These are phyloP conservation scores for Camelina hispida DNA, from an alignment of 345 rosid species.

Conservation along the genomic window DNA sequence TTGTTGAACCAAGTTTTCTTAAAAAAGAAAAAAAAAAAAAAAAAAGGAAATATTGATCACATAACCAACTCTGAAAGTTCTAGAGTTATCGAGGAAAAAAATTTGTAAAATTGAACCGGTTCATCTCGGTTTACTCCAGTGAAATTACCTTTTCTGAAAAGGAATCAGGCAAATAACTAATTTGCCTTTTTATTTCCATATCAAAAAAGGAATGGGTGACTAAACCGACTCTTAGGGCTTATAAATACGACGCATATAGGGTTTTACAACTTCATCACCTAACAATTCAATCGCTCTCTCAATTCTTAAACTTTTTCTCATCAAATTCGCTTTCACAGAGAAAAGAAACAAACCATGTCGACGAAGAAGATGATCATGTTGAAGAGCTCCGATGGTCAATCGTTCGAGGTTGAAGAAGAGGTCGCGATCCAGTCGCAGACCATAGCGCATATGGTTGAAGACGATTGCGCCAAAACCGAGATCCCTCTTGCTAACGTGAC, in stretches of 20 bases:
- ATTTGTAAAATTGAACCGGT: not conserved
- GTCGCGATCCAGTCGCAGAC: not conserved
- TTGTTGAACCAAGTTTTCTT: no score
- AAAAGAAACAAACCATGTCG: not conserved
- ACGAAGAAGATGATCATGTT: not conserved
- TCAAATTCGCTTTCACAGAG: not conserved
- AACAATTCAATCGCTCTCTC: not conserved
- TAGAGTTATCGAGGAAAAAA: no score
- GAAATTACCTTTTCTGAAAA: not conserved
- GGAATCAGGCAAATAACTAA: no score
- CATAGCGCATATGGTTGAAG: not conserved
- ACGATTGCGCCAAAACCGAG: not conserved
- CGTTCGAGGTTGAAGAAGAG: not conserved
- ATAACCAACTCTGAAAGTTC: not conserved
- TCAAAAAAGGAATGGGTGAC: not conserved
- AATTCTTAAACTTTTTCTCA: not conserved
- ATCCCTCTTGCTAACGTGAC: conserved; percentile 3
- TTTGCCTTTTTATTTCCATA: not conserved
- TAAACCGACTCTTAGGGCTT: not conserved
- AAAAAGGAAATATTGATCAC: no score
- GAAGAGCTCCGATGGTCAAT: not conserved
- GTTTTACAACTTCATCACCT: not conserved
- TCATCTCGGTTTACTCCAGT: not conserved
- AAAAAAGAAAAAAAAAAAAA: no score
- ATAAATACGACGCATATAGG: not conserved